Evolutionary conservation across 2,329 filamentous ascomycete species (phyloP).

Genomic region (Phaeosphaeriaceae sp.): DNA sequence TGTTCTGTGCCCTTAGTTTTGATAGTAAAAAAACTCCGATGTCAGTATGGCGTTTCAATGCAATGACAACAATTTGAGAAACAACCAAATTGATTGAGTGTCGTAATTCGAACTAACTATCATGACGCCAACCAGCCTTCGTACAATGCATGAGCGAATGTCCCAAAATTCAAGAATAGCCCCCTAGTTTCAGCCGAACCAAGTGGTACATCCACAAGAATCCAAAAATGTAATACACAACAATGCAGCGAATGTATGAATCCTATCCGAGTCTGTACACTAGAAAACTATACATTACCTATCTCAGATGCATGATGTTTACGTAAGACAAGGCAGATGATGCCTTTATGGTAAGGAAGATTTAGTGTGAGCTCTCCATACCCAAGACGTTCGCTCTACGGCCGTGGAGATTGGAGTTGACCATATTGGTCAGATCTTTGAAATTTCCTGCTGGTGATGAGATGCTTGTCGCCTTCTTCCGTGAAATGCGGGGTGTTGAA

Average conservation of each 20-base stretch:
- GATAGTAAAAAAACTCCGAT: no score
- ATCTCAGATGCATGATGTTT: constrained; percentile 24
- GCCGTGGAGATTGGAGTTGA: constrained; percentile 55
- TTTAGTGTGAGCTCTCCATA: constrained; percentile 51
- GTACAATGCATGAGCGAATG: constrained; percentile 34
- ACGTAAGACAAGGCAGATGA: constrained; percentile 9
- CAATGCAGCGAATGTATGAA: constrained; percentile 30
- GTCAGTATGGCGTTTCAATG: no score
- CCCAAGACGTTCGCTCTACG: constrained; percentile 54
- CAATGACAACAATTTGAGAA: not conserved
- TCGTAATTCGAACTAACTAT: constrained; percentile 26
- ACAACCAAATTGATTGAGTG: constrained; percentile 20
- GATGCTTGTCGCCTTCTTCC: constrained; percentile 51
- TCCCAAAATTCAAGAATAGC: constrained; percentile 7
- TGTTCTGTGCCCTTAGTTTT: not conserved
- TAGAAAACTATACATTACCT: constrained; percentile 44
- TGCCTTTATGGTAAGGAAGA: constrained; percentile 1
- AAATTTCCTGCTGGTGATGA: constrained; percentile 48
- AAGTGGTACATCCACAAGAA: constrained; percentile 9
- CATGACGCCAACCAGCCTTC: constrained; percentile 28
- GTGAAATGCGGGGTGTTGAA: constrained; percentile 47
- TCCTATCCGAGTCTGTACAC: constrained; percentile 19
- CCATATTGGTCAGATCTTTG: constrained; percentile 54
- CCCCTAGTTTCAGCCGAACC: not conserved
- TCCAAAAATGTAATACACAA: constrained; percentile 32